A percentile compares a stretch with the other conserved stretches of the same genome.
These are phyloP conservation scores for Hortaea werneckii DNA, from an alignment of 2,329 filamentous ascomycete species.

Conservation along the genomic window DNA sequence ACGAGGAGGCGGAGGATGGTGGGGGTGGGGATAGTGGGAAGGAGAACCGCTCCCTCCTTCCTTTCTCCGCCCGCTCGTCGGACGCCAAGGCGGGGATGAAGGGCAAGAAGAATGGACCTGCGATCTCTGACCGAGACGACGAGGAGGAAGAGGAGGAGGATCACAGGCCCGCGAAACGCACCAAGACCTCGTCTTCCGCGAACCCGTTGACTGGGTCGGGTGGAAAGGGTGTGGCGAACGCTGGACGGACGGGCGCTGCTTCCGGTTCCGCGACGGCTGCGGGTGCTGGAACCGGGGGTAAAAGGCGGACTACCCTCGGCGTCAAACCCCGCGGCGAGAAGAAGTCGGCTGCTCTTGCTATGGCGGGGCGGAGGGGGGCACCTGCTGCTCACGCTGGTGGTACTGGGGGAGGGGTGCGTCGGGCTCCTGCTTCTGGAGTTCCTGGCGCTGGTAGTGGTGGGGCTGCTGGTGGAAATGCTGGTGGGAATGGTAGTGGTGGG, in stretches of 20 bases:
- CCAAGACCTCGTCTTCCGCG: background rate
- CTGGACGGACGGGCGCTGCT: background rate
- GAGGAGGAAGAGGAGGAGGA: background rate
- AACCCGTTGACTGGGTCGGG: background rate
- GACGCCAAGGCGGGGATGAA: no score
- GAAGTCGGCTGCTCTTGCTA: no score
- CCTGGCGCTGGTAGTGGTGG: conserved; percentile 1
- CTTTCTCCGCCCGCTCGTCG: background rate
- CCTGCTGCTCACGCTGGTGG: no score
- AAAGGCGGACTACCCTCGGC: background rate
- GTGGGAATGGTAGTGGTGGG: background rate
- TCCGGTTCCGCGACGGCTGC: background rate
- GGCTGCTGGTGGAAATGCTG: conserved; percentile 20
- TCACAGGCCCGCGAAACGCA: background rate
- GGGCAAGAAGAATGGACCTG: background rate
- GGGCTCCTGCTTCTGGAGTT: no score
- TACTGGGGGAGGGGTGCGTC: no score
- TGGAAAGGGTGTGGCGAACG: no score
- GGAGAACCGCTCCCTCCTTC: conserved; percentile 9
- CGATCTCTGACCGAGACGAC: background rate
- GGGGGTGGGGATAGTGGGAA: conserved; percentile 19
- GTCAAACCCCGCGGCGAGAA: background rate
- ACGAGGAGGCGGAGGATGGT: conserved; percentile 32
- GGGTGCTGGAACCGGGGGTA: background rate
- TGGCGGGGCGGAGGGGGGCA: no score